Evolutionary conservation across 2,329 filamentous ascomycete genomes (phyloP).

Genomic region (Teratosphaeria destructans): DNA sequence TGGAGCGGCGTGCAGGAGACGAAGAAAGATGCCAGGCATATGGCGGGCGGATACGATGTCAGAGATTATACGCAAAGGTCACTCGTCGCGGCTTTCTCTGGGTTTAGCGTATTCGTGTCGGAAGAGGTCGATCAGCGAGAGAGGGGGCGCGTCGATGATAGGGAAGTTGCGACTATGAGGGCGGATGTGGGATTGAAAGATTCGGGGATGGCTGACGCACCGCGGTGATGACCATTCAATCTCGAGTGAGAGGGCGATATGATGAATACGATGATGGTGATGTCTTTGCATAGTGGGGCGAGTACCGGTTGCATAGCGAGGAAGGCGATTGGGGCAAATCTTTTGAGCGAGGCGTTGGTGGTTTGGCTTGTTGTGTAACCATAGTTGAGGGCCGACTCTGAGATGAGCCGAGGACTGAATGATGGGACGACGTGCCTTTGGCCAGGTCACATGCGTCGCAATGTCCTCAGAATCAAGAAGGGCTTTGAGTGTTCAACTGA

Average conservation of each 20-base stretch:
- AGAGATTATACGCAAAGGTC: slow-evolving; percentile 72
- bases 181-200: slow-evolving; percentile 34
- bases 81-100: slow-evolving; percentile 81
- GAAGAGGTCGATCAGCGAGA: slow-evolving; percentile 51
- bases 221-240: not conserved
- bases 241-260: not conserved
- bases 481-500: too few relatives aligned
- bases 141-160: slow-evolving; percentile 11
- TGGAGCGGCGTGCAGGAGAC: slow-evolving; percentile 63
- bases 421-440: too few relatives aligned
- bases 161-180: slow-evolving; percentile 19
- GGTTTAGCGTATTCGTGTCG: slow-evolving; percentile 74
- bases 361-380: not conserved
- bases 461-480: too few relatives aligned
- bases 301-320: not conserved
- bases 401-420: not conserved
- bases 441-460: too few relatives aligned
- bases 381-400: not conserved
- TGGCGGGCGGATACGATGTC: slow-evolving; percentile 74
- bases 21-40: slow-evolving; percentile 53
- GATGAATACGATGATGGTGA: not conserved
- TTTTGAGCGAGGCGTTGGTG: not conserved
- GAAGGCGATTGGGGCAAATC: not conserved
- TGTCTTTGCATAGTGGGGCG: not conserved
- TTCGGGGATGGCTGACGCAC: slow-evolving; percentile 2